These are phyloP conservation scores for Leishmania martiniquensis DNA, from an alignment of 208 protist genomes.

Conservation along the genomic window DNA sequence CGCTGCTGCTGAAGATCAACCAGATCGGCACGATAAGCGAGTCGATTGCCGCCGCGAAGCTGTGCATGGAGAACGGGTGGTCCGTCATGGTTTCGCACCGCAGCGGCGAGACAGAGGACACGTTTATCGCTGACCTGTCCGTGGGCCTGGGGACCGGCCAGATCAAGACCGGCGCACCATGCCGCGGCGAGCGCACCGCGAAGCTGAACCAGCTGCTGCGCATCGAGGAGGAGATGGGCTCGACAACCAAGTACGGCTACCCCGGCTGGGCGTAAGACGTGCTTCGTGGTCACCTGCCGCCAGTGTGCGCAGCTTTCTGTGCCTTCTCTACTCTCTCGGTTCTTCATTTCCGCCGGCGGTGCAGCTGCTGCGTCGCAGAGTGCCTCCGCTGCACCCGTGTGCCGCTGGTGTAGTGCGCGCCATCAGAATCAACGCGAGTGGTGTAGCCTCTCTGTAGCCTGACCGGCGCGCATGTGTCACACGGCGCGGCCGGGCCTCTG, in stretches of 20 bases:
- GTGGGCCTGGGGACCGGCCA: constrained; percentile 96
- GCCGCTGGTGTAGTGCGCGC: not conserved
- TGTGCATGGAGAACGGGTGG: constrained; percentile 85
- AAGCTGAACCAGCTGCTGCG: constrained; percentile 99
- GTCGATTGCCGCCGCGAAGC: constrained; percentile 95
- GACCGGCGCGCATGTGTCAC: not conserved
- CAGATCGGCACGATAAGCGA: constrained; percentile 99
- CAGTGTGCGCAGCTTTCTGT: not conserved
- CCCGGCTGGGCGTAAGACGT: constrained; percentile 61
- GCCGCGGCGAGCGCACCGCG: constrained; percentile 96
- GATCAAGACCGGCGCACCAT: constrained; percentile 99
- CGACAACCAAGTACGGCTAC: constrained; percentile 74
- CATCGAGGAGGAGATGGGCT: constrained; percentile 97
- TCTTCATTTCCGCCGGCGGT: not conserved
- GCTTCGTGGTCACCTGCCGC: not conserved
- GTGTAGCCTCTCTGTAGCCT: not conserved
- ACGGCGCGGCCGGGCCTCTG: not conserved
- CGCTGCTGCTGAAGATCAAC: constrained; percentile 99
- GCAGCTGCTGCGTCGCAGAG: not conserved
- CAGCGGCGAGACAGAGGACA: constrained; percentile 98
- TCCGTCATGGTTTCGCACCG: constrained; percentile 96
- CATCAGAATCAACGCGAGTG: not conserved
- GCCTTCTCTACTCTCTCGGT: not conserved
- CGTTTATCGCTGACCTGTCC: constrained; percentile 99
- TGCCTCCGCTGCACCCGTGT: not conserved